Conservation (phyloP, 495 filamentous ascomycete species). For the Aspergillus hancockii region DNA sequence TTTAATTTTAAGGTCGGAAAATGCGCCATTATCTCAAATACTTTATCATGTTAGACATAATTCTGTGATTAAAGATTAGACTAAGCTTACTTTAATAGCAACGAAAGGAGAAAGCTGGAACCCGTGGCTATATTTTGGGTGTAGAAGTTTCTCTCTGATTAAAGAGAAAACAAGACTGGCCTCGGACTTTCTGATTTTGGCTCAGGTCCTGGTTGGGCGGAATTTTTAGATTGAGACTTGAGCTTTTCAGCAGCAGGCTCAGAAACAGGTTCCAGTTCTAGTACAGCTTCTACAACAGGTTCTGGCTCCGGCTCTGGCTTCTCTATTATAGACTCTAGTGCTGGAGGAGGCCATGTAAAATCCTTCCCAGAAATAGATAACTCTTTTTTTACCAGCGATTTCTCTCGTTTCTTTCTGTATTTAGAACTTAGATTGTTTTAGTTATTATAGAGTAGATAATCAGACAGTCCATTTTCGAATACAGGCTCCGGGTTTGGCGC, state of each 20-base stretch:
- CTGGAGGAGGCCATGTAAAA: conserved; percentile 26
- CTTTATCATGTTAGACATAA: not conserved
- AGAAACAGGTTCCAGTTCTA: conserved; percentile 6
- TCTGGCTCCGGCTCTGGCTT: conserved; percentile 28
- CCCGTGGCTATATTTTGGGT: not conserved
- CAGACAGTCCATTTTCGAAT: conserved; percentile 21
- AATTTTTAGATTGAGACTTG: too few relatives aligned
- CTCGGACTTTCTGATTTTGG: too few relatives aligned
- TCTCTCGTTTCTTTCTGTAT: conserved; percentile 10
- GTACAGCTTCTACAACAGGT: conserved; percentile 16
- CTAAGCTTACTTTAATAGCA: conserved; percentile 5
- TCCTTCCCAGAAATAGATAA: conserved; percentile 28
- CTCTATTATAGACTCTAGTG: conserved; percentile 3
- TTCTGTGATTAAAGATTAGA: not conserved
- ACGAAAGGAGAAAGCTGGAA: not conserved
- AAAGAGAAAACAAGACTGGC: too few relatives aligned
- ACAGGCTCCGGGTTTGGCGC: conserved; percentile 20
- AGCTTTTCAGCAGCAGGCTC: not conserved
- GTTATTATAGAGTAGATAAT: conserved; percentile 19
- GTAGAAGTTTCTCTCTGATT: too few relatives aligned
- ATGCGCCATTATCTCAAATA: not conserved
- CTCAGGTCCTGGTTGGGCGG: too few relatives aligned
- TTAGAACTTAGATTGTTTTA: conserved; percentile 25
- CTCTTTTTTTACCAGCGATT: not conserved
- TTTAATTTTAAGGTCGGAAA: conserved; percentile 3